A percentile compares a stretch with the other conserved stretches of the same genome.
Conservation (phyloP, 1,139 yeast genomes). For the Protomyces inundatus region DNA sequence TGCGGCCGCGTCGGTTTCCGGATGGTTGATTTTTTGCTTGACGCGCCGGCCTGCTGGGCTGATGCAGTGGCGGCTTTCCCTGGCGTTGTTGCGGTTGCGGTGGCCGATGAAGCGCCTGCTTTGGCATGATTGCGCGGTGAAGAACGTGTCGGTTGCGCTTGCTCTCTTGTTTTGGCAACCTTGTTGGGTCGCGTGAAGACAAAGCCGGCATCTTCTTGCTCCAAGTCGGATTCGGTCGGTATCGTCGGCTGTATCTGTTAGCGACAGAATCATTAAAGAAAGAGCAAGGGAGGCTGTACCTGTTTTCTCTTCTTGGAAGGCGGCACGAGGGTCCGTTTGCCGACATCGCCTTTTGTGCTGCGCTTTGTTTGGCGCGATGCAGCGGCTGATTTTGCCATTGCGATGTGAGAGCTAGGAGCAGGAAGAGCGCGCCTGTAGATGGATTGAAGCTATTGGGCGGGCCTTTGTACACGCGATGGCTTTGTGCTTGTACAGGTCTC, state of each 20-base stretch:
- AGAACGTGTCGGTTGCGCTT: conserved; percentile 13
- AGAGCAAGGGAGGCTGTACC: not conserved
- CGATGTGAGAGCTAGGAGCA: not conserved
- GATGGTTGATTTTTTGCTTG: not conserved
- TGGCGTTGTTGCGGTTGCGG: conserved; percentile 9
- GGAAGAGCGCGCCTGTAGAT: no score
- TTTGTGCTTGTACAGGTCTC: no score
- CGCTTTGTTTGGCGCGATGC: not conserved
- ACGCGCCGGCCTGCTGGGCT: not conserved
- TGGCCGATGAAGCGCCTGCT: not conserved
- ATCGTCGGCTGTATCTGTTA: not conserved
- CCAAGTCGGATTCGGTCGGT: not conserved
- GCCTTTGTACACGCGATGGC: no score
- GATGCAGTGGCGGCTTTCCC: not conserved
- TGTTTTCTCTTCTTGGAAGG: not conserved
- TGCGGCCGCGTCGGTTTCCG: not conserved
- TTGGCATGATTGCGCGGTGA: conserved; percentile 18
- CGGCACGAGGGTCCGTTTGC: not conserved
- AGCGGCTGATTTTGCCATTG: not conserved
- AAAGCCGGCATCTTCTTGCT: conserved; percentile 26
- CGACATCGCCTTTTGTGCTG: not conserved
- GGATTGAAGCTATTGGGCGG: no score
- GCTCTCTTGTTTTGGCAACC: conserved; percentile 2
- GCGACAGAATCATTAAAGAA: not conserved
- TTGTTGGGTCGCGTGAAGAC: conserved; percentile 26